Conservation (phyloP, 345 rosid genomes). For the Salix brachista region DNA sequence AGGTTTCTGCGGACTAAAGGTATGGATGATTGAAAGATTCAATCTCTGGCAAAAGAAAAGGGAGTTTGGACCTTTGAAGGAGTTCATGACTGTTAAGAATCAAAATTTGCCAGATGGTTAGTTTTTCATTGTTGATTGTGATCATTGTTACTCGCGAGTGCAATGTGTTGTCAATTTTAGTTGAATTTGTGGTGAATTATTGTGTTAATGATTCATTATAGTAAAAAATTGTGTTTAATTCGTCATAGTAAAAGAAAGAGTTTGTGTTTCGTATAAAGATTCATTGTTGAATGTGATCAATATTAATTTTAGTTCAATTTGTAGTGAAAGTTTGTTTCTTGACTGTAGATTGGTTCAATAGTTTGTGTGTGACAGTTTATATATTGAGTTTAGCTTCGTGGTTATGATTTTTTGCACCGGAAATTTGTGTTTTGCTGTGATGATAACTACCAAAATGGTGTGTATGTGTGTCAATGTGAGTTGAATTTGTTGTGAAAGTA, state of each 20-base stretch:
- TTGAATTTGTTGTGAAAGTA: not conserved
- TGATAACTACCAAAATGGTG: not conserved
- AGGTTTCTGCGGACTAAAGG: constrained; percentile 47
- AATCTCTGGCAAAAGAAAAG: constrained; percentile 27
- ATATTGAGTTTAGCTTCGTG: not conserved
- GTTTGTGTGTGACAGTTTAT: not conserved
- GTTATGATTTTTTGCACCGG: not conserved
- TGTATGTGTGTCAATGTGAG: not conserved
- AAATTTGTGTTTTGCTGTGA: not conserved
- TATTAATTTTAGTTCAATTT: not conserved
- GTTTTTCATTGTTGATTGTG: not conserved
- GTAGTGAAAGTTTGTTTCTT: not conserved
- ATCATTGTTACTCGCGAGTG: not conserved
- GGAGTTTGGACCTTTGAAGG: constrained; percentile 25
- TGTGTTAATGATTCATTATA: not conserved
- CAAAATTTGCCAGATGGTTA: constrained; percentile 23
- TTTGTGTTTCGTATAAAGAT: not conserved
- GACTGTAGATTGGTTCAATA: not conserved
- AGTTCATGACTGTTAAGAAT: constrained; percentile 34
- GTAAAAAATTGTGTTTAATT: not conserved
- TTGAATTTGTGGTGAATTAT: not conserved
- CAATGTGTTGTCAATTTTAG: not conserved
- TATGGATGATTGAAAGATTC: constrained; percentile 36
- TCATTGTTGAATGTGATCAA: not conserved
- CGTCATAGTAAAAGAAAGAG: not conserved